Conservation (phyloP, 176 grass and related monocot species). For the Ensete ventricosum region DNA sequence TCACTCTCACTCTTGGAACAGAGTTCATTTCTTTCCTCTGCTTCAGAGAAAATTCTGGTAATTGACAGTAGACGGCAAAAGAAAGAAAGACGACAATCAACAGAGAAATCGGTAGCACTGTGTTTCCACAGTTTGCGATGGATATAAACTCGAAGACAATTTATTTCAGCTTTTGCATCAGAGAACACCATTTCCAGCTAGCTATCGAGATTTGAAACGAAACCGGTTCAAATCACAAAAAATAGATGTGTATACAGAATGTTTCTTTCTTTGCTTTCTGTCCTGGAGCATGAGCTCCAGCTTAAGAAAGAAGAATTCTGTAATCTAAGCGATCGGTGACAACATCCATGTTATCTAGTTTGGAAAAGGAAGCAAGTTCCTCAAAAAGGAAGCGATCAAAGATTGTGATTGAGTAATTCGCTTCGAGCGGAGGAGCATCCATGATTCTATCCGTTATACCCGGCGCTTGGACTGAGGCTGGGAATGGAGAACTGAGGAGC, state of each 20-base stretch:
- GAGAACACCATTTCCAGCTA: too few species aligned
- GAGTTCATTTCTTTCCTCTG: too few species aligned
- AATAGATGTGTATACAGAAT: background rate
- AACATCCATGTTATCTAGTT: background rate
- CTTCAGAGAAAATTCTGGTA: too few species aligned
- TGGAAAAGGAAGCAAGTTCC: background rate
- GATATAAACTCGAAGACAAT: too few species aligned
- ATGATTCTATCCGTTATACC: background rate
- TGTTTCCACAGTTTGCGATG: too few species aligned
- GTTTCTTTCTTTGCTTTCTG: background rate
- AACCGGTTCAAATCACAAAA: background rate
- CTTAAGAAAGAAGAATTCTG: slow-evolving; percentile 1
- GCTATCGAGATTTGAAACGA: background rate
- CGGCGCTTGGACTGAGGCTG: background rate
- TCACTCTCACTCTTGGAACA: too few species aligned
- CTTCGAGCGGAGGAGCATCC: background rate
- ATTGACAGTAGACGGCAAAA: too few species aligned
- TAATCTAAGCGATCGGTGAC: background rate
- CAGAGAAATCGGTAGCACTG: too few species aligned
- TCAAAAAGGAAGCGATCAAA: background rate
- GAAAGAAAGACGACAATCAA: too few species aligned
- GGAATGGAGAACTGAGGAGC: background rate
- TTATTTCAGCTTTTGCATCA: too few species aligned
- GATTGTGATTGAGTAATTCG: background rate
- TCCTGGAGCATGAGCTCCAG: background rate